Evolutionary conservation across 1,139 yeast species (phyloP).

Genomic region (Taphrina deformans): DNA sequence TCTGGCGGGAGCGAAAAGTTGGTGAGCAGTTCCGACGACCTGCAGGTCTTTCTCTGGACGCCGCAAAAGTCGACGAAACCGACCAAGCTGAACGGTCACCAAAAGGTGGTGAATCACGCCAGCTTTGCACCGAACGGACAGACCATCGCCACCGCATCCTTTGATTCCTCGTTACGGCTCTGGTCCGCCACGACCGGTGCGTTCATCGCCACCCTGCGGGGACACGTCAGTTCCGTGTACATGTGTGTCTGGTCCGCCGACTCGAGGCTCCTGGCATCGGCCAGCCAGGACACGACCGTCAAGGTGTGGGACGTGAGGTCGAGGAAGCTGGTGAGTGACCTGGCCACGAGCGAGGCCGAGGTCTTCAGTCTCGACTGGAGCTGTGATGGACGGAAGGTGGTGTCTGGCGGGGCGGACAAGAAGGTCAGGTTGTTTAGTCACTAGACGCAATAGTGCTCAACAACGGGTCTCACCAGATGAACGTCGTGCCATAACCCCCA

Average conservation of each 20-base stretch:
- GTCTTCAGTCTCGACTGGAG: constrained; percentile 99
- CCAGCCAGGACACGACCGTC: constrained; percentile 94
- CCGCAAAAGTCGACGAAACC: constrained; percentile 71
- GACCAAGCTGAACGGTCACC: constrained; percentile 95
- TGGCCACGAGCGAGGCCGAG: constrained; percentile 95
- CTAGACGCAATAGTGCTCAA: no score
- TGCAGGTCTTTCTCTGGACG: constrained; percentile 97
- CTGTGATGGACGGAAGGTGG: constrained; percentile 86
- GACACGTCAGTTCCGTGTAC: constrained; percentile 97
- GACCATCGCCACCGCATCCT: constrained; percentile 84
- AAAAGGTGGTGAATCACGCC: constrained; percentile 92
- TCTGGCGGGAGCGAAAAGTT: constrained; percentile 73
- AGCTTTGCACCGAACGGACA: constrained; percentile 96
- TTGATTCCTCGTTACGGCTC: constrained; percentile 88
- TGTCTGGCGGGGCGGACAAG: constrained; percentile 96
- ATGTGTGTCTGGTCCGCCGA: constrained; percentile 99
- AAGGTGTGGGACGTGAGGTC: constrained; percentile 96
- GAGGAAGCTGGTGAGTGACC: constrained; percentile 76
- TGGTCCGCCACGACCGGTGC: constrained; percentile 98
- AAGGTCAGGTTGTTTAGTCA: constrained; percentile 92
- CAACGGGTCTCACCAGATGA: constrained; percentile 9
- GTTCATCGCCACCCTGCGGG: constrained; percentile 84
- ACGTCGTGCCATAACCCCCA: constrained; percentile 33
- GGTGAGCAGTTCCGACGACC: constrained; percentile 95
- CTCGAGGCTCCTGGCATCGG: constrained; percentile 82